phyloP scores from a whole-genome alignment of 441 rosid genomes.

The Isatis lusitanica region DNA sequence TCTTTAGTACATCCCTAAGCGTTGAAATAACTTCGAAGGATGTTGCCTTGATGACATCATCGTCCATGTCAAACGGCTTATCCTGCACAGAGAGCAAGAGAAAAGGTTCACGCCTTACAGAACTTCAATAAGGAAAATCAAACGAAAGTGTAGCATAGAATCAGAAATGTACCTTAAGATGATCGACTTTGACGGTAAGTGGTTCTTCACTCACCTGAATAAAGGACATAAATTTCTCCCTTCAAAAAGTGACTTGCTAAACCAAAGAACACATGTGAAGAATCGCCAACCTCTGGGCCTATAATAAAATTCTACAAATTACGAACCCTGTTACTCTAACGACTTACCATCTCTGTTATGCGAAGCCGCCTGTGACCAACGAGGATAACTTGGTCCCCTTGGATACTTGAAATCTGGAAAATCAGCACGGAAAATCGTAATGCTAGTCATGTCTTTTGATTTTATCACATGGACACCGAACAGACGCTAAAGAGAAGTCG shows the following conservation, averaged over 20 bases:
- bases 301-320: slow-evolving; percentile 4
- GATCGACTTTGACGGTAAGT: slow-evolving; percentile 96
- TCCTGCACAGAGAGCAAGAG: slow-evolving; percentile 56
- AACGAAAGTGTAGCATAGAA: not conserved
- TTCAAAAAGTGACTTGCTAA: slow-evolving; percentile 23
- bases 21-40: slow-evolving; percentile 97
- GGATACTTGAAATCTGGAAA: slow-evolving; percentile 83
- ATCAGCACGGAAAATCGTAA: slow-evolving; percentile 22
- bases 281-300: not conserved
- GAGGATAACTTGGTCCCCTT: slow-evolving; percentile 92
- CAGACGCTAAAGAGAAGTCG: slow-evolving; percentile 19
- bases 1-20: slow-evolving; percentile 88
- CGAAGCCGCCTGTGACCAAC: slow-evolving; percentile 94
- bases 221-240: slow-evolving; percentile 24
- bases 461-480: slow-evolving; percentile 12
- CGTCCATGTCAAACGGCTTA: slow-evolving; percentile 89
- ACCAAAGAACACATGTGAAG: slow-evolving; percentile 4
- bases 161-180: slow-evolving; percentile 67
- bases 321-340: slow-evolving; percentile 14
- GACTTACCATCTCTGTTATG: slow-evolving; percentile 83
- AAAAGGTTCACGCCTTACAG: not conserved
- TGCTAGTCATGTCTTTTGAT: not conserved
- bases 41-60: slow-evolving; percentile 96
- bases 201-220: slow-evolving; percentile 88
- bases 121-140: not conserved